Conservation (phyloP, 768 basidiomycete genomes). For the Tylopilus balloui region DNA sequence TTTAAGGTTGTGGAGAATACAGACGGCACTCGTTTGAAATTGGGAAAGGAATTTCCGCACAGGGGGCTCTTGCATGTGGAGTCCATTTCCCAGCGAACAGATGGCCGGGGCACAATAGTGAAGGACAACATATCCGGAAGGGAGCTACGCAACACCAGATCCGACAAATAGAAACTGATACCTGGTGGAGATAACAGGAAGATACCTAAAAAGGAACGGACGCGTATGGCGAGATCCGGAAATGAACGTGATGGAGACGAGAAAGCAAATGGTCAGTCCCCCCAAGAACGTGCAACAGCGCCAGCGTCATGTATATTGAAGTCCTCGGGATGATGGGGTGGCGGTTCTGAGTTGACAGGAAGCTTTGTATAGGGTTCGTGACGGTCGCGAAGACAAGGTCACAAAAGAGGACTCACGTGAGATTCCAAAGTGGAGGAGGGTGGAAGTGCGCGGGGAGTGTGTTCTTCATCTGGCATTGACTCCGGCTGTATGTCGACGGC, state of each 20-base stretch:
- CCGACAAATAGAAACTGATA: conserved; percentile 23
- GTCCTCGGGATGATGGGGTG: conserved; percentile 19
- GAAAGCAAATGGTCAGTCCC: conserved; percentile 21
- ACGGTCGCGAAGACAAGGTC: neutral
- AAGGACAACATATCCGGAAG: conserved; percentile 28
- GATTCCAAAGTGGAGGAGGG: conserved; percentile 1
- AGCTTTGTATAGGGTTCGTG: conserved; percentile 14
- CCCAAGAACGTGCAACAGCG: conserved; percentile 34
- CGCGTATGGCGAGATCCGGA: conserved; percentile 24
- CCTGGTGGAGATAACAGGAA: conserved; percentile 35
- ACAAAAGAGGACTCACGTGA: conserved; percentile 14
- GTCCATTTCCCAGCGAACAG: conserved; percentile 12
- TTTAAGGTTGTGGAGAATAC: conserved; percentile 17
- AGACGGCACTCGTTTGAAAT: conserved; percentile 22
- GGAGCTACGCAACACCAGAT: conserved; percentile 27
- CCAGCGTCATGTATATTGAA: conserved; percentile 31
- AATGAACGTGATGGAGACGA: conserved; percentile 29
- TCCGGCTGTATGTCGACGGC: neutral
- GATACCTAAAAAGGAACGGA: conserved; percentile 21
- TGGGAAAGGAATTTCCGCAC: conserved; percentile 15
- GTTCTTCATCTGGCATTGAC: neutral
- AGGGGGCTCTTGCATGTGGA: conserved; percentile 12
- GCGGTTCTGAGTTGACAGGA: conserved; percentile 9
- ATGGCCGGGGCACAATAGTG: conserved; percentile 19
- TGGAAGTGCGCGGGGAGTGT: neutral